phyloP scores from a whole-genome alignment of 257 asterid genomes.

The Rauvolfia tetraphylla region DNA sequence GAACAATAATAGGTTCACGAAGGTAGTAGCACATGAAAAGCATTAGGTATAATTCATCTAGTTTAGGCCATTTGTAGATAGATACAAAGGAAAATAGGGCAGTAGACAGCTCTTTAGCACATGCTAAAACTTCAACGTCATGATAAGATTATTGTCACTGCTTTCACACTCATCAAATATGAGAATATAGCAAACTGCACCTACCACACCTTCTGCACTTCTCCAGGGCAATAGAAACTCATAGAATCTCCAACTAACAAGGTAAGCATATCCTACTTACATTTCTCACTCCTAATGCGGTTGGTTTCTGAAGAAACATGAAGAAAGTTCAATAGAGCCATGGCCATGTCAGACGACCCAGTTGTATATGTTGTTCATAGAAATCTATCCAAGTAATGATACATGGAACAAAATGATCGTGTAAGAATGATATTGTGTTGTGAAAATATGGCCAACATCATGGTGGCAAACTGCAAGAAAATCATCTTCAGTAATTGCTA shows the following conservation, averaged over 20 bases:
- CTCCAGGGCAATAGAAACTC: slow-evolving; percentile 5
- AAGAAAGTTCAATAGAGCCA: not conserved
- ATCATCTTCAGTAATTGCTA: not conserved
- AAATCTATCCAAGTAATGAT: not conserved
- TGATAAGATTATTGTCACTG: slow-evolving; percentile 3
- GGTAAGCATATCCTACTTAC: no score
- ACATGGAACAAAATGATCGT: not conserved
- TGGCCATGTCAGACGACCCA: not conserved
- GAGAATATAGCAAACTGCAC: slow-evolving; percentile 3
- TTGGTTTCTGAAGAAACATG: not conserved
- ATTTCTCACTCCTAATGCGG: no score
- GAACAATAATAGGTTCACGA: slow-evolving; percentile 14
- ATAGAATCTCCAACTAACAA: not conserved
- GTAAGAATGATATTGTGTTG: not conserved
- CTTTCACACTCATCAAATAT: slow-evolving; percentile 5
- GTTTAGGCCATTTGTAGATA: slow-evolving; percentile 4
- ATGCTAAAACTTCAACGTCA: slow-evolving; percentile 9
- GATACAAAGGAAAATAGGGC: not conserved
- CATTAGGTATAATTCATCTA: slow-evolving; percentile 9
- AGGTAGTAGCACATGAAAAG: slow-evolving; percentile 21
- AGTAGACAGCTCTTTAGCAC: slow-evolving; percentile 9
- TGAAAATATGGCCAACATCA: not conserved
- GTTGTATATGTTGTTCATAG: not conserved
- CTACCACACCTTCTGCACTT: not conserved
- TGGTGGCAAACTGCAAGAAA: not conserved